Conservation (phyloP, 1,284 basidiomycete species). For the Microbotryum saponariae region DNA sequence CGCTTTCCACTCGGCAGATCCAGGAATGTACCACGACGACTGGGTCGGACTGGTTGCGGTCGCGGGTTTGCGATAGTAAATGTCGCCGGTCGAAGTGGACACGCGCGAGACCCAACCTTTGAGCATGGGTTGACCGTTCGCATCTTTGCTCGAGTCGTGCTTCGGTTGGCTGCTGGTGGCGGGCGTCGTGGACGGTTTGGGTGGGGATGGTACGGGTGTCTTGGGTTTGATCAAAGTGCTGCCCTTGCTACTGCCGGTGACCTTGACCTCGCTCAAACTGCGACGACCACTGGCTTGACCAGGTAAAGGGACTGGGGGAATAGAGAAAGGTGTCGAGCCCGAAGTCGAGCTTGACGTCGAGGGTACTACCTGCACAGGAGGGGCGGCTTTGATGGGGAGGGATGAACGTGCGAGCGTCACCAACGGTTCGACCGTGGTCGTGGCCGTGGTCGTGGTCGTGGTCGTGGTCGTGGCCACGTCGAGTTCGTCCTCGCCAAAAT, state of each 20-base stretch:
- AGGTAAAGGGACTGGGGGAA: background rate
- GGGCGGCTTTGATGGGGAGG: too few relatives aligned
- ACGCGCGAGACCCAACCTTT: slow-evolving; percentile 22
- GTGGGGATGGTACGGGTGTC: too few relatives aligned
- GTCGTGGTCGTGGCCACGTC: background rate
- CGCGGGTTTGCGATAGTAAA: slow-evolving; percentile 24
- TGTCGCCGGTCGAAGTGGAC: slow-evolving; percentile 16
- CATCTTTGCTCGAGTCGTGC: slow-evolving; percentile 23
- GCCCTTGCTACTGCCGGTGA: background rate
- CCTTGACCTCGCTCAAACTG: background rate
- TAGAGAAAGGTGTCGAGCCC: background rate
- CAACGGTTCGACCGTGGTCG: background rate
- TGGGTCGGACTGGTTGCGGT: slow-evolving; percentile 7
- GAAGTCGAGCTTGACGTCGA: background rate
- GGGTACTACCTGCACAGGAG: background rate
- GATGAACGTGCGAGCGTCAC: background rate
- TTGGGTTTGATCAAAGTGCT: background rate
- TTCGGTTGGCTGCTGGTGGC: background rate
- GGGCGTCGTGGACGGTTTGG: background rate
- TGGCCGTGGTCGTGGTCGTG: background rate
- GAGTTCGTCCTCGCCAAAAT: slow-evolving; percentile 33
- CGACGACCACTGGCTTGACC: background rate
- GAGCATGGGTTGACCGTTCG: slow-evolving; percentile 14
- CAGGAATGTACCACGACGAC: slow-evolving; percentile 24
- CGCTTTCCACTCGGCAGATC: background rate